Conservation (phyloP, 108 stramenopile species). For the Nitzschia sp. region DNA sequence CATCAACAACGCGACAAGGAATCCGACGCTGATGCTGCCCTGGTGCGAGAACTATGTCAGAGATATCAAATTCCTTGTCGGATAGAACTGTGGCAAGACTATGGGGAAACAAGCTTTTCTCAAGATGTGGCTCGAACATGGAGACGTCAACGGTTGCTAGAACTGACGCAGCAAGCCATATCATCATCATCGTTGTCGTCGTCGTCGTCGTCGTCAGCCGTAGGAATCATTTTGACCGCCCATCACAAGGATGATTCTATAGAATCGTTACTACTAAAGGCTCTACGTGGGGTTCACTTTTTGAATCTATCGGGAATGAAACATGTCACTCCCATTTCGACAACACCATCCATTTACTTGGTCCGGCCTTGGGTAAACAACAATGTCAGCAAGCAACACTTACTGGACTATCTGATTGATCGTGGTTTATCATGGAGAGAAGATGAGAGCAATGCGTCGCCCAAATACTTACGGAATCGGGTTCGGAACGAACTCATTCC, state of each 20-base stretch:
- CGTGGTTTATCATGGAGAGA: conserved; percentile 69
- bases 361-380: conserved; percentile 71
- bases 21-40: conserved; percentile 62
- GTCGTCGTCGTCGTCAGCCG: conserved; percentile 4
- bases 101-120: conserved; percentile 49
- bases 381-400: conserved; percentile 47
- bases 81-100: conserved; percentile 56
- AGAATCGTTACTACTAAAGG: conserved; percentile 82
- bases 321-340: conserved; percentile 13
- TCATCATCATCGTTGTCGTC: not conserved
- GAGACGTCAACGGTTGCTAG: conserved; percentile 51
- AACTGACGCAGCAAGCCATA: conserved; percentile 16
- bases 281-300: conserved; percentile 81
- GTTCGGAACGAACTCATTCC: conserved; percentile 88
- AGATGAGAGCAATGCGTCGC: conserved; percentile 68
- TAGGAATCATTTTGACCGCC: conserved; percentile 78
- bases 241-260: conserved; percentile 86
- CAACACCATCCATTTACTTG: conserved; percentile 36
- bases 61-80: conserved; percentile 61
- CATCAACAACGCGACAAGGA: conserved; percentile 75
- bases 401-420: conserved; percentile 52
- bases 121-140: conserved; percentile 84
- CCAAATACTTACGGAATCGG: conserved; percentile 83
- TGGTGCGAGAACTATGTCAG: conserved; percentile 62
- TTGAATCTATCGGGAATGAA: conserved; percentile 77